A percentile compares a stretch with the other conserved stretches of the same genome.
These are phyloP conservation scores for Rhododendron williamsianum DNA, from an alignment of 148 eudicot species.

Conservation along the genomic window DNA sequence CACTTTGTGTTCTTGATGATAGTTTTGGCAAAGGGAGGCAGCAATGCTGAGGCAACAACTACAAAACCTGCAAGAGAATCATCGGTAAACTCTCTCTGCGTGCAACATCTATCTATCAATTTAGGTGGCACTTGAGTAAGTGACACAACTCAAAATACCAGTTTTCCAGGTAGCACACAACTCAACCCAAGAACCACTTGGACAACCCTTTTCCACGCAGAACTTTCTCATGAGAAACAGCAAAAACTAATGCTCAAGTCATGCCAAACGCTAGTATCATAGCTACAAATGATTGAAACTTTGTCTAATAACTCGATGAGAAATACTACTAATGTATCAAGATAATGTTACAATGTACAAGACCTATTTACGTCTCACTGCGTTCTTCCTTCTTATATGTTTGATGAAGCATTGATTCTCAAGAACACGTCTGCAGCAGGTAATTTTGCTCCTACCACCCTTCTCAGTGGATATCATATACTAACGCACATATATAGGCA, in stretches of 20 bases:
- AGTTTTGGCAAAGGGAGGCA: conserved; percentile 91
- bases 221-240: neutral
- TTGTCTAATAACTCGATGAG: neutral
- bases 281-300: neutral
- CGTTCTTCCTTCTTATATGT: neutral
- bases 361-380: neutral
- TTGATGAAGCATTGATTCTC: neutral
- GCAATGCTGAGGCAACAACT: conserved; percentile 59
- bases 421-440: neutral
- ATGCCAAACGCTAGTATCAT: neutral
- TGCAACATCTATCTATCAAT: neutral
- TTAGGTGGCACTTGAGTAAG: neutral
- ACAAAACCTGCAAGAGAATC: conserved; percentile 60
- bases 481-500: neutral
- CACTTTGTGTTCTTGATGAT: conserved; percentile 22
- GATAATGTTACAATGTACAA: neutral
- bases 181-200: neutral
- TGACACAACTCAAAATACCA: neutral
- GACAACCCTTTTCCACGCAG: neutral
- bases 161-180: neutral
- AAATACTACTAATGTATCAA: neutral
- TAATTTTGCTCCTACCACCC: neutral
- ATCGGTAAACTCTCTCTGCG: conserved; percentile 44
- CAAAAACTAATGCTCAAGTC: neutral
- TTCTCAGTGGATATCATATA: neutral